Percentiles rank a stretch among this genome's conserved stretches.
These are phyloP conservation scores for Talaromyces sp. DNA, from an alignment of 2,329 filamentous ascomycete genomes.

Conservation along the genomic window DNA sequence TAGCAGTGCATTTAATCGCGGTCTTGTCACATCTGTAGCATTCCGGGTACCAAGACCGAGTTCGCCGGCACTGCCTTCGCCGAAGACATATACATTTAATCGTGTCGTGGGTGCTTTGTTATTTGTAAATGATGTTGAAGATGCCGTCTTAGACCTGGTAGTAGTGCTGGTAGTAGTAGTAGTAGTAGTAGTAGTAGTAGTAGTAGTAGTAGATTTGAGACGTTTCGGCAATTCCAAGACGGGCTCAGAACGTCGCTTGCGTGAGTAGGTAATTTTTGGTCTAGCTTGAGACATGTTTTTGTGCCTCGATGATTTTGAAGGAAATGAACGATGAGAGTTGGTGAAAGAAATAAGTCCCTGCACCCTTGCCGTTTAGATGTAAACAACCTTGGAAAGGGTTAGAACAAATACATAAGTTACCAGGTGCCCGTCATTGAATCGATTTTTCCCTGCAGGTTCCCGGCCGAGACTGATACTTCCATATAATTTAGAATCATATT, in stretches of 20 bases:
- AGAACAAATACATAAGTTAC: neutral
- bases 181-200: neutral
- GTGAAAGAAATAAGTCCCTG: neutral
- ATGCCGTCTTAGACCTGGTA: neutral
- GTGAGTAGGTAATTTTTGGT: neutral
- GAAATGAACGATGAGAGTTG: neutral
- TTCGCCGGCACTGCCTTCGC: neutral
- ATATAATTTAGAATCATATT: no score
- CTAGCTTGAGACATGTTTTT: neutral
- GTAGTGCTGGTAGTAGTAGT: neutral
- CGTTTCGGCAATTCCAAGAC: neutral
- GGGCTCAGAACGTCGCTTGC: neutral
- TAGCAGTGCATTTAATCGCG: slow-evolving; percentile 55
- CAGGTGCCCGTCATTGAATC: neutral
- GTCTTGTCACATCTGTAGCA: neutral
- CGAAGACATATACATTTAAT: slow-evolving; percentile 9
- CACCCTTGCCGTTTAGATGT: neutral
- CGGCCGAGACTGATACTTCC: neutral
- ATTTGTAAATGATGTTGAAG: neutral
- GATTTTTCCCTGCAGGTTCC: neutral
- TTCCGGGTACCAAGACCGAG: neutral
- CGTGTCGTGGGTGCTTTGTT: neutral
- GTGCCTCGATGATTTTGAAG: neutral
- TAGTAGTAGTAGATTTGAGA: neutral
- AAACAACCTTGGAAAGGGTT: no score